Conservation (phyloP, 345 rosid species). For the Populus davidiana region DNA sequence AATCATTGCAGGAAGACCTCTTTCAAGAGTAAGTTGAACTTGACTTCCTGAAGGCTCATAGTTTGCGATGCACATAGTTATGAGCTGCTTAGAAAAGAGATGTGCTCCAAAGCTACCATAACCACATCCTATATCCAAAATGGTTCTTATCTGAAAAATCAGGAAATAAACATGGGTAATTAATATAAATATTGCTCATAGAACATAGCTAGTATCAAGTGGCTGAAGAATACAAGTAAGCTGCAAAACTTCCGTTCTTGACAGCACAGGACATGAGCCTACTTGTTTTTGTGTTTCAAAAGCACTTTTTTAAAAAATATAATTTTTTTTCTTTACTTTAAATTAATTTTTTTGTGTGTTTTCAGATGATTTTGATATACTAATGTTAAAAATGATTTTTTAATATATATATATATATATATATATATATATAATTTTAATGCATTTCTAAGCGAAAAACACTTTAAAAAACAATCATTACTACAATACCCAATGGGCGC, state of each 20-base stretch:
- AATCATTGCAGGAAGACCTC: slow-evolving; percentile 99
- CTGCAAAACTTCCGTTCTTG: neutral
- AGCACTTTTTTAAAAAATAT: too few species aligned
- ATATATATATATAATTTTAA: too few species aligned
- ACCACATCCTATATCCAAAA: slow-evolving; percentile 98
- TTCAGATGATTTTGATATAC: too few species aligned
- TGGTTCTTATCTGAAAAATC: slow-evolving; percentile 72
- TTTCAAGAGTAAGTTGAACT: slow-evolving; percentile 94
- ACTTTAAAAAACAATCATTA: too few species aligned
- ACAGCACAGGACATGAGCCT: neutral
- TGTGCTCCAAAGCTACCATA: slow-evolving; percentile 99
- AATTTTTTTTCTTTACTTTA: too few species aligned
- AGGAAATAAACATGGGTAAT: neutral
- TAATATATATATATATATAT: too few species aligned
- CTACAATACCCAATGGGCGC: too few species aligned
- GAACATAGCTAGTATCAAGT: neutral
- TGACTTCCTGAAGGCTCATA: slow-evolving; percentile 96
- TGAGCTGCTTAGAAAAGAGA: slow-evolving; percentile 66
- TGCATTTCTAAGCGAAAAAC: too few species aligned
- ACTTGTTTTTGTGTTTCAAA: too few species aligned
- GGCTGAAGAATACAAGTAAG: neutral
- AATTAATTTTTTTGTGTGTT: too few species aligned
- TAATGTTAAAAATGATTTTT: too few species aligned
- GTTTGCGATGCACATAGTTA: slow-evolving; percentile 94
- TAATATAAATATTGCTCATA: neutral